phyloP scores from a whole-genome alignment of 2,329 filamentous ascomycete species.

The Verticillium zaregamsianum region DNA sequence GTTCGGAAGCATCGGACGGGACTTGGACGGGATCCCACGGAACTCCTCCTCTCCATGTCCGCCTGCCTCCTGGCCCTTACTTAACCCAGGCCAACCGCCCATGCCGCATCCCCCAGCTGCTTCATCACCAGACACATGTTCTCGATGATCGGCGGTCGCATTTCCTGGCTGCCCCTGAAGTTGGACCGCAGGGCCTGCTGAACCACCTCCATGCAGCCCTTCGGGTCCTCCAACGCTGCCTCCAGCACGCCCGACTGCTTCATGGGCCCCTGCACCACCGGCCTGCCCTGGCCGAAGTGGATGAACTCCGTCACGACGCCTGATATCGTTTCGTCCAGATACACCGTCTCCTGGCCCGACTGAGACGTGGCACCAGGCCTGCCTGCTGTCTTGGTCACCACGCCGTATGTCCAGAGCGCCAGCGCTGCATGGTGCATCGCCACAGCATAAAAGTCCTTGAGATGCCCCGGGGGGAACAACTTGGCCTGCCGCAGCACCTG shows the following conservation, averaged over 20 bases:
- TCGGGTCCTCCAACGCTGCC: constrained; percentile 49
- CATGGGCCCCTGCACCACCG: constrained; percentile 39
- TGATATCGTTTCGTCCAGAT: constrained; percentile 54
- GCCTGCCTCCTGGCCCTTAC: not conserved
- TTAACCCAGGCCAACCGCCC: constrained; percentile 26
- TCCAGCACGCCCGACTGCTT: constrained; percentile 23
- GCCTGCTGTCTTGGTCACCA: constrained; percentile 43
- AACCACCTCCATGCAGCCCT: constrained; percentile 53
- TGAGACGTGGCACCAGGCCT: constrained; percentile 21
- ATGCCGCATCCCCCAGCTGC: constrained; percentile 51
- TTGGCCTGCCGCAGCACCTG: constrained; percentile 61
- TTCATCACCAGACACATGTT: constrained; percentile 62
- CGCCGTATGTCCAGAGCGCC: constrained; percentile 65
- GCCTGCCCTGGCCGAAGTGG: constrained; percentile 47
- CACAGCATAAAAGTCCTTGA: constrained; percentile 65
- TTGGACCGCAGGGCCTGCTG: constrained; percentile 53
- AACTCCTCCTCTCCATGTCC: not conserved
- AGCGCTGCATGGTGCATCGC: constrained; percentile 65
- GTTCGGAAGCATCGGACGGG: not conserved
- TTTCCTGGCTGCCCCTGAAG: constrained; percentile 37
- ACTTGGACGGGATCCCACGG: not conserved
- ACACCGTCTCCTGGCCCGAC: constrained; percentile 35
- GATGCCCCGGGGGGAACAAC: constrained; percentile 43
- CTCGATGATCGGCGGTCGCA: constrained; percentile 58
- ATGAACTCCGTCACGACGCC: constrained; percentile 54